Evolutionary conservation across 179 eudicot genomes (phyloP).

Genomic region (Patellifolia procumbens): DNA sequence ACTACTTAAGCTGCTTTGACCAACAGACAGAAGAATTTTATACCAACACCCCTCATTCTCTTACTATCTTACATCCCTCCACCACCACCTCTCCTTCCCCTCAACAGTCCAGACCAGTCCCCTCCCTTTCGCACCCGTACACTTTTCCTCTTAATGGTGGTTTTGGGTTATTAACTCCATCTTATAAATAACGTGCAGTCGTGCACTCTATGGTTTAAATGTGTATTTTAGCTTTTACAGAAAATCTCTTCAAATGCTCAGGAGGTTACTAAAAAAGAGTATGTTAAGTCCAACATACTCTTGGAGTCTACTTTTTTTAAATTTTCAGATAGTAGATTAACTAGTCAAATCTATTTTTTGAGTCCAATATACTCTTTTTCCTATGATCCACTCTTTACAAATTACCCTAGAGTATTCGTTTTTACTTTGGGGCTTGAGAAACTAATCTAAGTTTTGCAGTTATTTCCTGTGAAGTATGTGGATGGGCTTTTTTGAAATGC

Average conservation of each 20-base stretch:
- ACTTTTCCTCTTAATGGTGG: too few species aligned
- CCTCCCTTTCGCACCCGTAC: too few species aligned
- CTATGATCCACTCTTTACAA: not conserved
- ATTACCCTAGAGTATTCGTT: not conserved
- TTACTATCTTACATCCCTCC: too few species aligned
- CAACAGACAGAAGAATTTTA: not conserved
- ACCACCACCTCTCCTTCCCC: too few species aligned
- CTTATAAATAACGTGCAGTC: too few species aligned
- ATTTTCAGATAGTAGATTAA: not conserved
- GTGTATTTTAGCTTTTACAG: not conserved
- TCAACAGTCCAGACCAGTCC: too few species aligned
- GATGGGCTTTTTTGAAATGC: not conserved
- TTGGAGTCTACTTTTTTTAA: not conserved
- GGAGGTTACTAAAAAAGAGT: not conserved
- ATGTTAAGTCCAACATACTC: not conserved
- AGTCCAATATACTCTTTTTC: not conserved
- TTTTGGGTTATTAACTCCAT: too few species aligned
- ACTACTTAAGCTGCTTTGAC: not conserved
- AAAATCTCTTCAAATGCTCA: not conserved
- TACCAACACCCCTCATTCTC: too few species aligned
- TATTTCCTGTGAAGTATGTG: not conserved
- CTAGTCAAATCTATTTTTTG: not conserved
- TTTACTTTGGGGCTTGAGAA: not conserved
- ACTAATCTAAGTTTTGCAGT: not conserved
- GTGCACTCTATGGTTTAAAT: not conserved